These are phyloP conservation scores for Trichoderma atroviride DNA, from an alignment of 2,329 filamentous ascomycete species.

Conservation along the genomic window DNA sequence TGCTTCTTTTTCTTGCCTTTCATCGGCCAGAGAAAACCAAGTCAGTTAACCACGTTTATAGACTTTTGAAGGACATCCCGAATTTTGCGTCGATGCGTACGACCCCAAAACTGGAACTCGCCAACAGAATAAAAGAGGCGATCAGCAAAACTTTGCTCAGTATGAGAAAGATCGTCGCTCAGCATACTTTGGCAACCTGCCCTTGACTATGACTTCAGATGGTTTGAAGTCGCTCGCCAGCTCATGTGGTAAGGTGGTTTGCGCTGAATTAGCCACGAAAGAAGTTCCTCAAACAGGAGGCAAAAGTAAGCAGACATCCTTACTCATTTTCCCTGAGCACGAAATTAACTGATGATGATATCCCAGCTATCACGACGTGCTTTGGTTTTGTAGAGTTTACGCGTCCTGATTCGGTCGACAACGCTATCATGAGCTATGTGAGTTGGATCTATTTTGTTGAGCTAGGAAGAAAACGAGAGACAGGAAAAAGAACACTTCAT, in stretches of 20 bases:
- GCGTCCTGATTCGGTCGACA: conserved; percentile 42
- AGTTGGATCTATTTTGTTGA: conserved; percentile 30
- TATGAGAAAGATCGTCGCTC: conserved; percentile 52
- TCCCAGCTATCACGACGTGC: conserved; percentile 30
- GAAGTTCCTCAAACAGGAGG: conserved; percentile 28
- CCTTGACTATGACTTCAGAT: conserved; percentile 41
- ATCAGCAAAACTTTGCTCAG: conserved; percentile 30
- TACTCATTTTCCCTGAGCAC: neutral
- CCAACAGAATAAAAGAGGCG: conserved; percentile 14
- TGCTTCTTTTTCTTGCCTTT: neutral
- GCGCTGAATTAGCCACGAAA: conserved; percentile 35
- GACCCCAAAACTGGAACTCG: conserved; percentile 34
- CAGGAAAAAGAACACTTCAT: neutral
- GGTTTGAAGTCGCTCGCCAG: conserved; percentile 43
- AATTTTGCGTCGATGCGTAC: conserved; percentile 32
- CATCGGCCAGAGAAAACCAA: no score
- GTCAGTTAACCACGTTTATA: neutral
- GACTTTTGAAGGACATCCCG: conserved; percentile 37
- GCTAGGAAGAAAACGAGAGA: neutral
- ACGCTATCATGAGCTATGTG: conserved; percentile 43
- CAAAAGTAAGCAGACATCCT: conserved; percentile 25
- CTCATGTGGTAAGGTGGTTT: conserved; percentile 43
- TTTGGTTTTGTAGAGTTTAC: conserved; percentile 47
- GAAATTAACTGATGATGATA: neutral
- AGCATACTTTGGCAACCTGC: conserved; percentile 52